These are phyloP conservation scores for Pleurotus pulmonarius DNA, from an alignment of 768 basidiomycete species.

Conservation along the genomic window DNA sequence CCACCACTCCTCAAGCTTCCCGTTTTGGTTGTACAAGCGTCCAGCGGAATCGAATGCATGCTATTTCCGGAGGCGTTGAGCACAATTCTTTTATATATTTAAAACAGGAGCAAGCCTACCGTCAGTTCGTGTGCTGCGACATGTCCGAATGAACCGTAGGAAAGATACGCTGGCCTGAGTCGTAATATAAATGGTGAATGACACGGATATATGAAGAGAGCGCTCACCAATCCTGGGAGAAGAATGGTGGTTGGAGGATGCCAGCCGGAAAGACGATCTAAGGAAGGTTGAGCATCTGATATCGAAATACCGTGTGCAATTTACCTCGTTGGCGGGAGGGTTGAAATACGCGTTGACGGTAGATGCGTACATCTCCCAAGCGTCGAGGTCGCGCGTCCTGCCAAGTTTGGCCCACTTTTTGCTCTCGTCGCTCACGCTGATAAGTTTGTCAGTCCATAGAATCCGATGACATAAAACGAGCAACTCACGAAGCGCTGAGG, in stretches of 20 bases:
- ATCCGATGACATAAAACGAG: no score
- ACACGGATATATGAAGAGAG: background rate
- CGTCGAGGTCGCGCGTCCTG: conserved; percentile 55
- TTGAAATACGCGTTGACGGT: conserved; percentile 89
- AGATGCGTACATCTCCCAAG: conserved; percentile 88
- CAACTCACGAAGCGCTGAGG: conserved; percentile 60
- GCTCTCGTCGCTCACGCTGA: conserved; percentile 55
- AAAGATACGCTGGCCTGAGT: conserved; percentile 79
- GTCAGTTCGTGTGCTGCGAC: conserved; percentile 92
- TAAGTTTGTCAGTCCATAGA: background rate
- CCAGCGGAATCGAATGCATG: conserved; percentile 92
- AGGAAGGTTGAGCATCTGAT: background rate
- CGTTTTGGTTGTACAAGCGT: conserved; percentile 85
- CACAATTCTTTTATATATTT: no score
- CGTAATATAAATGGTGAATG: conserved; percentile 3
- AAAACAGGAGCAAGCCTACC: conserved; percentile 34
- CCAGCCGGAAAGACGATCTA: conserved; percentile 97
- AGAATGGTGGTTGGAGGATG: conserved; percentile 91
- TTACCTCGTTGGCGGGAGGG: conserved; percentile 82
- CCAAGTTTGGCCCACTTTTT: conserved; percentile 79
- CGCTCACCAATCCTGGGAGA: conserved; percentile 68
- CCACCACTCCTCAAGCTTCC: conserved; percentile 92
- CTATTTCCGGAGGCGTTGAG: conserved; percentile 28
- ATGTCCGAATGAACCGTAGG: conserved; percentile 90
- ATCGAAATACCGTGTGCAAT: conserved; percentile 9